Conservation (phyloP, 768 basidiomycete genomes). For the Russula sp. region DNA sequence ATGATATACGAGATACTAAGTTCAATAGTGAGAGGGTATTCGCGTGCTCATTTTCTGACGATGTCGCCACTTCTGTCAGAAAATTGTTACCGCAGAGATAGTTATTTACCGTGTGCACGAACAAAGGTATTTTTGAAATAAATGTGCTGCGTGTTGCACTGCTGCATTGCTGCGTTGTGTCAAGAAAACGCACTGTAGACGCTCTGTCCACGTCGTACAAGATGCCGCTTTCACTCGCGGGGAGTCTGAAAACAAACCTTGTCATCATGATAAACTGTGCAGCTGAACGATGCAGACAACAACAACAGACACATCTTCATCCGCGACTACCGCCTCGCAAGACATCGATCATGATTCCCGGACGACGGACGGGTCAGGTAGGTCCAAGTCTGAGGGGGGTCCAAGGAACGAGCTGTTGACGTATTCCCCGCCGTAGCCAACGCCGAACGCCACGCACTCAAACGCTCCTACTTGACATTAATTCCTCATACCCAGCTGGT, state of each 20-base stretch:
- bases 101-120: no score
- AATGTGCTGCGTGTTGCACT: no score
- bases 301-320: slow-evolving; percentile 34
- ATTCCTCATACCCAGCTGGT: slow-evolving; percentile 67
- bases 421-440: slow-evolving; percentile 32
- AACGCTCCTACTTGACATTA: slow-evolving; percentile 63
- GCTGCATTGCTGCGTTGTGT: neutral
- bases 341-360: slow-evolving; percentile 21
- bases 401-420: neutral
- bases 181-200: neutral
- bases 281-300: slow-evolving; percentile 58
- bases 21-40: neutral
- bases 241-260: slow-evolving; percentile 47
- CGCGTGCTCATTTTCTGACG: neutral
- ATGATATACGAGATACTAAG: neutral
- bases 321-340: slow-evolving; percentile 31
- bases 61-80: neutral
- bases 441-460: slow-evolving; percentile 49
- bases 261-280: slow-evolving; percentile 66
- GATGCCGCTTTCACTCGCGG: neutral
- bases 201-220: neutral
- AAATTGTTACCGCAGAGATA: no score
- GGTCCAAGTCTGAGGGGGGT: neutral
- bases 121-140: no score
- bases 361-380: slow-evolving; percentile 26